Evolutionary conservation across 106 monocot species (phyloP).

Genomic region (Cymbidium sinense): DNA sequence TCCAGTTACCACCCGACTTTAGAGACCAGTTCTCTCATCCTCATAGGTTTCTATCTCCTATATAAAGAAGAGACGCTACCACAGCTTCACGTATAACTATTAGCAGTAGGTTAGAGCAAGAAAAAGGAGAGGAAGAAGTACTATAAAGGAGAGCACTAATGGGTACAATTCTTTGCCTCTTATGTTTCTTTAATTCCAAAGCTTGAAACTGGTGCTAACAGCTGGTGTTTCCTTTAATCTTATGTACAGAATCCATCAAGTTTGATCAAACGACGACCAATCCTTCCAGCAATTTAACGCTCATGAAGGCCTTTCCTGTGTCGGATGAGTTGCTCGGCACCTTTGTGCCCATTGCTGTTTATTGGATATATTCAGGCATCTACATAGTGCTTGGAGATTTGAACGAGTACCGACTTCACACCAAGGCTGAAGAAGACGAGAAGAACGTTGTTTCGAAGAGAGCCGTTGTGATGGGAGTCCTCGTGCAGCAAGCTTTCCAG

Average conservation of each 20-base stretch:
- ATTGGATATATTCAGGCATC: slow-evolving; percentile 78
- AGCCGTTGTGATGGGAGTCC: slow-evolving; percentile 61
- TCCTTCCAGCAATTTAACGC: background rate
- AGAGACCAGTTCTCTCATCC: too few relatives aligned
- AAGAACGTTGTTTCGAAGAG: slow-evolving; percentile 54
- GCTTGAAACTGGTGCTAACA: too few relatives aligned
- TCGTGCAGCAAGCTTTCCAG: slow-evolving; percentile 65
- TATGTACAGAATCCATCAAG: background rate
- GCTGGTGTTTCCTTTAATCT: too few relatives aligned
- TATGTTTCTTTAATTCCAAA: too few relatives aligned
- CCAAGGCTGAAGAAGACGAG: slow-evolving; percentile 46
- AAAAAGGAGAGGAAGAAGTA: too few relatives aligned
- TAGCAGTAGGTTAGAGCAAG: too few relatives aligned
- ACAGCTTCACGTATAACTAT: too few relatives aligned
- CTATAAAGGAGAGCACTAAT: too few relatives aligned
- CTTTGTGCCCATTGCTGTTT: slow-evolving; percentile 61
- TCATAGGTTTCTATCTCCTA: too few relatives aligned
- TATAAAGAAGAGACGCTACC: too few relatives aligned
- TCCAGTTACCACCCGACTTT: too few relatives aligned
- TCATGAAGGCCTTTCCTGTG: background rate
- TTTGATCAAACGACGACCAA: background rate
- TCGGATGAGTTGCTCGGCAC: slow-evolving; percentile 70
- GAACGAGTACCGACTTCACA: slow-evolving; percentile 50
- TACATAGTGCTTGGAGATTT: slow-evolving; percentile 39
- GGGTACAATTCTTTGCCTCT: too few relatives aligned